phyloP scores from a whole-genome alignment of 148 eudicot species.

The Arctostaphylos glauca region DNA sequence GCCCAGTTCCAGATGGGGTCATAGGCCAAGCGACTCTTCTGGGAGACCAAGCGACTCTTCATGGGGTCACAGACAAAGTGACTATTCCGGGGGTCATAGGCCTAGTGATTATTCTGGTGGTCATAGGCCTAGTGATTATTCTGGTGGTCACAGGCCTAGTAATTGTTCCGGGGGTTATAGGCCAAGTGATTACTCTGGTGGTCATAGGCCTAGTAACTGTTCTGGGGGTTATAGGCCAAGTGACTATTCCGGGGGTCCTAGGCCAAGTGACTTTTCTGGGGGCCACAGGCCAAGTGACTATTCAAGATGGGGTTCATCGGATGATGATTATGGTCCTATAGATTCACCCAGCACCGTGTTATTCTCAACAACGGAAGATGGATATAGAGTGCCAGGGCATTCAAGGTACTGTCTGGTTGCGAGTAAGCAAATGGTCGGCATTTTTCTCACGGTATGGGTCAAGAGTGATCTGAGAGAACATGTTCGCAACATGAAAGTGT shows the following conservation, averaged over 20 bases:
- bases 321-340: slow-evolving; percentile 68
- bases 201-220: slow-evolving; percentile 68
- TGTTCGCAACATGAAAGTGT: slow-evolving; percentile 77
- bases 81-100: slow-evolving; percentile 25
- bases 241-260: slow-evolving; percentile 56
- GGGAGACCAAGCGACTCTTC: slow-evolving; percentile 23
- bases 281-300: slow-evolving; percentile 73
- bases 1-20: slow-evolving; percentile 29
- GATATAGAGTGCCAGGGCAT: slow-evolving; percentile 40
- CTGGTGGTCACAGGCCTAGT: slow-evolving; percentile 43
- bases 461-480: slow-evolving; percentile 78
- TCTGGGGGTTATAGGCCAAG: slow-evolving; percentile 60
- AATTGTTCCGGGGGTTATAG: slow-evolving; percentile 41
- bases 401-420: slow-evolving; percentile 73
- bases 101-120: slow-evolving; percentile 33
- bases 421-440: slow-evolving; percentile 94
- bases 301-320: slow-evolving; percentile 89
- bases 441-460: slow-evolving; percentile 89
- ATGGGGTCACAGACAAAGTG: slow-evolving; percentile 42
- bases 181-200: slow-evolving; percentile 54
- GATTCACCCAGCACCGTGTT: slow-evolving; percentile 88
- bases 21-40: slow-evolving; percentile 49
- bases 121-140: slow-evolving; percentile 49
- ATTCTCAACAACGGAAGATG: slow-evolving; percentile 62
- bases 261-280: slow-evolving; percentile 67